Evolutionary conservation across 129 eudicot species (phyloP).

Genomic region (Flaveria trinervia): DNA sequence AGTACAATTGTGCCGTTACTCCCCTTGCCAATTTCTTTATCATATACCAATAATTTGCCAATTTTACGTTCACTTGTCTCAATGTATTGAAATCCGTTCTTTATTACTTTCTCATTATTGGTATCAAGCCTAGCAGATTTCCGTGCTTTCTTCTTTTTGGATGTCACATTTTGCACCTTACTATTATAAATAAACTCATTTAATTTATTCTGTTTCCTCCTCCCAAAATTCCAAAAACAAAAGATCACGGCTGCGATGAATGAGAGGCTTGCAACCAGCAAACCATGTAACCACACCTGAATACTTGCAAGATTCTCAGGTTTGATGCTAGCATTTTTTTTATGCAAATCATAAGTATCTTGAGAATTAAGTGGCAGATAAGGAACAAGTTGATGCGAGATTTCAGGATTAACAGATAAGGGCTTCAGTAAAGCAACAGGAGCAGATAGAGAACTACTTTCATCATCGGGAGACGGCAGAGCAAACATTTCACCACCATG

Average conservation of each 20-base stretch:
- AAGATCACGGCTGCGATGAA: slow-evolving; percentile 33
- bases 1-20: slow-evolving; percentile 88
- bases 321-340: slow-evolving; percentile 23
- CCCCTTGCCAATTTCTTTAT: slow-evolving; percentile 83
- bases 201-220: slow-evolving; percentile 28
- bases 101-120: slow-evolving; percentile 27
- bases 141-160: slow-evolving; percentile 68
- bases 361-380: slow-evolving; percentile 24
- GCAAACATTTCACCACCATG: slow-evolving; percentile 42
- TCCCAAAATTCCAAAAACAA: slow-evolving; percentile 27
- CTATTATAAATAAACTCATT: slow-evolving; percentile 29
- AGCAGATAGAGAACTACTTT: neutral
- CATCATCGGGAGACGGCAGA: slow-evolving; percentile 47
- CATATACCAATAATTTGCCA: slow-evolving; percentile 57
- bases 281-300: slow-evolving; percentile 33
- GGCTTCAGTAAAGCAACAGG: slow-evolving; percentile 5
- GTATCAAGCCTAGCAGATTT: slow-evolving; percentile 46
- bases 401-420: neutral
- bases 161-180: slow-evolving; percentile 42
- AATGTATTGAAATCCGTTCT: slow-evolving; percentile 20
- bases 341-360: slow-evolving; percentile 17
- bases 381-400: slow-evolving; percentile 31
- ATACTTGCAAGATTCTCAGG: slow-evolving; percentile 27
- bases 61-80: slow-evolving; percentile 50
- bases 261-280: slow-evolving; percentile 37